Base-by-base conservation (phyloP, 495 filamentous ascomycete species). In the Aspergillus ostianus region DNA sequence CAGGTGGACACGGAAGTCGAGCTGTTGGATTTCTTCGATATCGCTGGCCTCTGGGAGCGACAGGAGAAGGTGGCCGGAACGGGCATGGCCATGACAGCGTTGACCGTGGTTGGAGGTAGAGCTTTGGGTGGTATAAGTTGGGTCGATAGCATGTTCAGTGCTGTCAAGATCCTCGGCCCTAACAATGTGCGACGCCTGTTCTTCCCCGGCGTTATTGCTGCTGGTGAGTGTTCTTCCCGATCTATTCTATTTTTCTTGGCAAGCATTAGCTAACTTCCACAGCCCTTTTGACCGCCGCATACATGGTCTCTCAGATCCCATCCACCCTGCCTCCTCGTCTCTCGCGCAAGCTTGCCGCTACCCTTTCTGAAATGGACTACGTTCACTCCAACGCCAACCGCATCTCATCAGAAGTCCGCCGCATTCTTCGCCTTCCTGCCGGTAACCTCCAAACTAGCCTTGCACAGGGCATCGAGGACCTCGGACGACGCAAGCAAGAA, bases 21-120 rank as follows among this genome's bases (percentile, higher is more conserved):
- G 63, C 57, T 96, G 0, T 89, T 83, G 82, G 94, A 98, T 71
- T 97, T 98, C 77, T 91, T 98, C 70, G 95, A 98, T 70, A 77
- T 92, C 66, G 78, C 82, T 32, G 87, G 84, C 12, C 77, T 97
- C 10, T 86, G 94, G 79, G 91, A 98, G 65, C 81, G 85, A 51
- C 92, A 98, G 70, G 95, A 98, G 78, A 97, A 98, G 77, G 77
- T 94, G 46, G 92, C 91, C 15, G 91, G 92, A 44, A 92, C 92
- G 27, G 86, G 94, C 60, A 90, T 98, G 87, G 93, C 95, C 45
- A 80, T 98, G 73, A 98, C 94, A 2, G 85, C 93, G 29, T 90
- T 88, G n/a, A 91, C 91, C 58, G 87, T 94, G 19, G 79, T 97
- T 10, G 91, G 93, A 52, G 84, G 87, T 13, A 83, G 92, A 44